Evolutionary conservation across 2,329 filamentous ascomycete species (phyloP).

Genomic region (Calonectria montana): DNA sequence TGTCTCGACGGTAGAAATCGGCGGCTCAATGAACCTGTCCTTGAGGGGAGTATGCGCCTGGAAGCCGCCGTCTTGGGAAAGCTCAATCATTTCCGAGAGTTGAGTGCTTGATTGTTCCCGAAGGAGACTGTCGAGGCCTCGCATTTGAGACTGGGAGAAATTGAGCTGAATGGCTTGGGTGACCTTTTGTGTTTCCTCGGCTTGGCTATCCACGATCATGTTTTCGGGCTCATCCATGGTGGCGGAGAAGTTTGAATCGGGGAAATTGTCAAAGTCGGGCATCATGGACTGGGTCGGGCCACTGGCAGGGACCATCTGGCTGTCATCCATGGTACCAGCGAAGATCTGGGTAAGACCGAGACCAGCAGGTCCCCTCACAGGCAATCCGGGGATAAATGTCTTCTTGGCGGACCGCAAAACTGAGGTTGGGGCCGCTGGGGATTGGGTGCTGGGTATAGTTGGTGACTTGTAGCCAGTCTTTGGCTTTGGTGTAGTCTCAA

Average conservation of each 20-base stretch:
- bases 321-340: constrained; percentile 85
- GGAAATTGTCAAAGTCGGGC: constrained; percentile 67
- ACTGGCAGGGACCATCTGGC: constrained; percentile 52
- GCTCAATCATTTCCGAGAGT: constrained; percentile 76
- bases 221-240: constrained; percentile 67
- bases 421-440: constrained; percentile 69
- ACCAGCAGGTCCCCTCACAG: constrained; percentile 69
- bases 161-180: constrained; percentile 64
- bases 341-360: constrained; percentile 91
- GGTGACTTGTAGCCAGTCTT: constrained; percentile 58
- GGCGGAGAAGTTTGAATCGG: constrained; percentile 72
- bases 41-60: constrained; percentile 78
- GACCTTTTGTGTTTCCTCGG: constrained; percentile 47
- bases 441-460: constrained; percentile 54
- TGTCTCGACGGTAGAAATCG: constrained; percentile 78
- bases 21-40: constrained; percentile 72
- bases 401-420: constrained; percentile 77
- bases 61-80: constrained; percentile 85
- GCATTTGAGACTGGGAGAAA: constrained; percentile 70
- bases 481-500: constrained; percentile 61
- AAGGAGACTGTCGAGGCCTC: constrained; percentile 68
- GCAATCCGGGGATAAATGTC: constrained; percentile 76
- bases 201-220: constrained; percentile 60
- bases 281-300: constrained; percentile 60
- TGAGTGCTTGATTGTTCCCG: constrained; percentile 66